phyloP scores from a whole-genome alignment of 352 stramenopile species.

The Hyaloperonospora brassicae region DNA sequence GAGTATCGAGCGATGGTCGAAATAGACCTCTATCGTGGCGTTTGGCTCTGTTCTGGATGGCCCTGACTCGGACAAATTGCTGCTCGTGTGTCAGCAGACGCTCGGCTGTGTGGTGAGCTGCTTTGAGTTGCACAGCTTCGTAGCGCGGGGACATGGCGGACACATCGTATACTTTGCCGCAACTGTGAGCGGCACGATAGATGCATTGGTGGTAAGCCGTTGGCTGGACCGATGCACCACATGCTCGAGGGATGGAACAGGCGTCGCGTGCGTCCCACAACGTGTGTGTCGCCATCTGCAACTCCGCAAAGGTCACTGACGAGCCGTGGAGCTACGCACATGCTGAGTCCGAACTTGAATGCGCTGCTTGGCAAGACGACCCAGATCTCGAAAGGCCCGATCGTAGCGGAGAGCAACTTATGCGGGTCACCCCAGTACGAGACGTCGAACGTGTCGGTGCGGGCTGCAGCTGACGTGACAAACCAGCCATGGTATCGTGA shows the following conservation, averaged over 20 bases:
- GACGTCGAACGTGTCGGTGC: slow-evolving; percentile 90
- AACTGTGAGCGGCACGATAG: slow-evolving; percentile 93
- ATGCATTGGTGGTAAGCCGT: slow-evolving; percentile 85
- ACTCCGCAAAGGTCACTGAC: slow-evolving; percentile 91
- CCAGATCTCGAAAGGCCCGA: slow-evolving; percentile 80
- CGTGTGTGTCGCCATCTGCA: slow-evolving; percentile 95
- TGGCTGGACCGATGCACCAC: slow-evolving; percentile 84
- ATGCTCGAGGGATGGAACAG: slow-evolving; percentile 78
- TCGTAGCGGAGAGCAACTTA: slow-evolving; percentile 87
- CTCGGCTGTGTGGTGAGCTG: slow-evolving; percentile 90
- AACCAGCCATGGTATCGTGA: slow-evolving; percentile 75
- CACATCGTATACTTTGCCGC: slow-evolving; percentile 91
- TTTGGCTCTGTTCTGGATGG: slow-evolving; percentile 95
- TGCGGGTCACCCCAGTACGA: slow-evolving; percentile 89
- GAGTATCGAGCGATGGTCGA: slow-evolving; percentile 89
- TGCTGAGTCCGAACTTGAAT: slow-evolving; percentile 89
- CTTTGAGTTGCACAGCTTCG: slow-evolving; percentile 84
- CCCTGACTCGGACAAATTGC: slow-evolving; percentile 87
- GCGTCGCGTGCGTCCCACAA: slow-evolving; percentile 90
- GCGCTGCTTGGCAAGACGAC: slow-evolving; percentile 90
- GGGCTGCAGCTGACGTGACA: slow-evolving; percentile 69
- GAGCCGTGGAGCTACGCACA: slow-evolving; percentile 62
- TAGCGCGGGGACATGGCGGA: slow-evolving; percentile 94
- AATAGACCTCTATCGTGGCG: slow-evolving; percentile 95
- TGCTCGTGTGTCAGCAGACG: slow-evolving; percentile 85